Base-by-base conservation (phyloP, 2,329 filamentous ascomycete species). In the Cercospora sp. region DNA sequence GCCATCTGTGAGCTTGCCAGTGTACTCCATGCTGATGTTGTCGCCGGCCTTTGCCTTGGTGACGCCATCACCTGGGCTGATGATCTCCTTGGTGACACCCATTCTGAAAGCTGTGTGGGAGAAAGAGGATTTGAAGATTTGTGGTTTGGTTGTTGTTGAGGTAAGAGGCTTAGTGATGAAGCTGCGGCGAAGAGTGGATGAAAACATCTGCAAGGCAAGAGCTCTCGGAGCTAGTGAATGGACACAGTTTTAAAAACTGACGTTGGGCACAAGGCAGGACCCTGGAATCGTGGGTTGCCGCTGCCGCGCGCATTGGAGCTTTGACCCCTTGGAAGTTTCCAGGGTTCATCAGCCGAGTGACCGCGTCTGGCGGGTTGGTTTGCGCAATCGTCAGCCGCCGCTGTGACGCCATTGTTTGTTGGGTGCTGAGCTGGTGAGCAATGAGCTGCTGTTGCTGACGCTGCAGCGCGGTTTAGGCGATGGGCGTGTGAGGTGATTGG, bases 1-100 rank as follows among this genome's bases (percentile, higher is more conserved):
- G 76, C 94, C 94, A 77, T 87, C 84, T 67, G 84, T 18, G 71
- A 98, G 86, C 82, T 85, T 97, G 76, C 95, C 95, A 51, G 91
- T 95, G 86, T 98, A 98, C 82, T 95, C 88, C 78, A 98, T 97
- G 77, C 87, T 88, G 77, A 98, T 92, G 28, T 82, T 87, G 79
- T 97, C 89, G 73, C 92, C 91, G 16, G 78, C 76, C 72, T 81
- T 78, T 67, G 94, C 91, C 72, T 81, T 83, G 75, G 88, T 79
- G 66, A 85, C 85, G 67, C 83, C 83, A 76, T 86, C 85, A 77
- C 94, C 94, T 71, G 86, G 80, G 40, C 81, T 77, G 74, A 89
- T 79, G 71, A 87, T 81, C 61, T 85, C 86, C 85, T 93, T 96
- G 68, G 84, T 86, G 77, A 97, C 91, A 80, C 80, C 81, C 83